Base-by-base conservation (phyloP, 2,329 filamentous ascomycete genomes). In the Ophiostoma triangulosporum region DNA sequence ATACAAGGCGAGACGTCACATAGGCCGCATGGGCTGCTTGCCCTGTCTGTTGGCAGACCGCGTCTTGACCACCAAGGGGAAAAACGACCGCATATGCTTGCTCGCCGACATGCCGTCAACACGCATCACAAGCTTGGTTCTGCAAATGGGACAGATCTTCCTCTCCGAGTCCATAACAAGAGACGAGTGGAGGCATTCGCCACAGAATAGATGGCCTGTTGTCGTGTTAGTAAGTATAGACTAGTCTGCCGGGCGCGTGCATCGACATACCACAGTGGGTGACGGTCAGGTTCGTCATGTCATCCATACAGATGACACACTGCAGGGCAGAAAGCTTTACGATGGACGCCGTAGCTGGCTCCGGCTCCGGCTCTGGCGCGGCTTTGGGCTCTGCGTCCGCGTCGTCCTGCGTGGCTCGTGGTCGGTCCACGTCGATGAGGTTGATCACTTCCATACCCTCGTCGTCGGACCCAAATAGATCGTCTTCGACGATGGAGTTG, bases 291-390 rank as follows among this genome's bases (percentile, higher is more conserved):
- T 71, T 69, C 1, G 72, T 74, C 26, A 71, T 74, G 57, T 78
- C 71, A 56, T 84, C 81, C 77, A 84, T 80, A 65, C 81, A 84
- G 55, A 84, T 84, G 43, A 80, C 78, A 57, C 81, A 84, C 64
- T 83, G 77, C 48, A 83, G 80, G 4, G 70, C 68, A 45, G 72
- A 69, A 15, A 84, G 64, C 63, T 76, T 79, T 61, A 71, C 64
- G 50, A 76, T 74, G 7, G 45, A n/a, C 11, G 45, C 22, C 3
- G 33, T 4, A 17, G n/a, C n/a, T 12, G 22, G 36, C 11, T 38
- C 46, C 6, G 24, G 20, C 26, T 45, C 33, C 6, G 32, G 27
- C 7, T 26, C 17, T 2, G 27, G 8, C 33, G 15, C 17, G 26
- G 3, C 15, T 17, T 33, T 27, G 14, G 14, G 26, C 15, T 32